Base-by-base conservation (phyloP, 345 rosid species). In the Linum lewisii region DNA sequence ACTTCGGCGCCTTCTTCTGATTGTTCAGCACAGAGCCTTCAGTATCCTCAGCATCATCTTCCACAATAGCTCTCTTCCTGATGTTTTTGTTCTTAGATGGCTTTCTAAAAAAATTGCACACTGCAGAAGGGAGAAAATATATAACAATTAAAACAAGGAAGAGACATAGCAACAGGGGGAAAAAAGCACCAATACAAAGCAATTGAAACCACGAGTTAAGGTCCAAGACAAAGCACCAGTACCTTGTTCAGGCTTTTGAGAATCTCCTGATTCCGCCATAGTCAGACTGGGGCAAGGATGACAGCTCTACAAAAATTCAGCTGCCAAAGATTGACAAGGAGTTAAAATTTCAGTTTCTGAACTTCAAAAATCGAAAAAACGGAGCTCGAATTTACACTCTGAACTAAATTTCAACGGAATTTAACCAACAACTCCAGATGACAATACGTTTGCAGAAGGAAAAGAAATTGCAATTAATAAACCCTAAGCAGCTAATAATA, bases 21-120 rank as follows among this genome's bases (percentile, higher is more conserved):
- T 62, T 74, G 16, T 76, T 75, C 38, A 87, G 58, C 29, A 87
- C 23, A 14, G 79, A 87, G 52, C 73, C 61, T 58, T 65, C 83
- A 15, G 55, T 66, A 3, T 81, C 93, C 20, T 82, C 86, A 45
- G 81, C 87, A 4, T 77, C 78, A 9, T 68, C 77, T 24, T 75
- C 79, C 25, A 64, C 53, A 15, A 74, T 18, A 3, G 65, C 68
- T 74, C 95, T 79, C 73, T 87, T 87, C 67, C 93, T 83, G 3
- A 83, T 80, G 72, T 90, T 90, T 64, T 79, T 90, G 52, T 78
- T 72, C 70, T 79, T 87, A 1, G 77, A 56, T 21, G 97, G 88
- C 75, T 80, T 87, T 72, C 84, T 77, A 62, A 90, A 82, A 75
- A 87, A 83, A 73, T 73, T 85, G 73, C 95, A 87, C 45, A 85